These are phyloP conservation scores for Alternaria panax DNA, from an alignment of 2,329 filamentous ascomycete species.

Conservation along the genomic window DNA sequence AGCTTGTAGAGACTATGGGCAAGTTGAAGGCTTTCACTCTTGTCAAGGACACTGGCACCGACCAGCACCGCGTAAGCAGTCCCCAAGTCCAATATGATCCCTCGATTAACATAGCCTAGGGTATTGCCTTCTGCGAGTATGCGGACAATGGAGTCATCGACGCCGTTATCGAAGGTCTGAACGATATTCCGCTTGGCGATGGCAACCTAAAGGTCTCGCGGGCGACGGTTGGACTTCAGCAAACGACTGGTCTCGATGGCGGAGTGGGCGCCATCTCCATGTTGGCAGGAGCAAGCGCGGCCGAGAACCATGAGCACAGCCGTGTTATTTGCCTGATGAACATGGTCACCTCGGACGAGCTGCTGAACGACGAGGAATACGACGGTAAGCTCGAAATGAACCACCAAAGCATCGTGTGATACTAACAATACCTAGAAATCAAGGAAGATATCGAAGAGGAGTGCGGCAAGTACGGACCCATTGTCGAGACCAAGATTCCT, in stretches of 20 bases:
- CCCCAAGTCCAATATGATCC: not conserved
- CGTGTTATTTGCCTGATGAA: conserved; percentile 92
- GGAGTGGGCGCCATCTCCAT: conserved; percentile 98
- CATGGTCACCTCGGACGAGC: conserved; percentile 96
- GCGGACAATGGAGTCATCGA: conserved; percentile 77
- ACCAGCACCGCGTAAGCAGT: conserved; percentile 80
- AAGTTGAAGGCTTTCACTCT: conserved; percentile 91
- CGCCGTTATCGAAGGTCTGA: conserved; percentile 87
- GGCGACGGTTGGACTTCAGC: conserved; percentile 92
- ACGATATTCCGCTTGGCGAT: conserved; percentile 92
- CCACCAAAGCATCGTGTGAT: conserved; percentile 51
- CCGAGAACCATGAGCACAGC: conserved; percentile 74
- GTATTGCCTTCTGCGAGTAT: conserved; percentile 97
- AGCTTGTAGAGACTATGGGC: conserved; percentile 89
- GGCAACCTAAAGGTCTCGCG: conserved; percentile 83
- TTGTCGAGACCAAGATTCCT: conserved; percentile 91
- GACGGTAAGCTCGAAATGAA: conserved; percentile 64
- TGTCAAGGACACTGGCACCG: conserved; percentile 84
- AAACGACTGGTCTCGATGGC: conserved; percentile 90
- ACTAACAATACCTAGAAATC: conserved; percentile 73
- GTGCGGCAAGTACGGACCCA: conserved; percentile 85
- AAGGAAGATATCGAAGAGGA: conserved; percentile 93
- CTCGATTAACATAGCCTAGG: conserved; percentile 60
- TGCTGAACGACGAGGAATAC: conserved; percentile 93
- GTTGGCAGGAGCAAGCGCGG: conserved; percentile 87